Conservation (phyloP, 2,329 filamentous ascomycete genomes). For the Hypoxylon sp. region DNA sequence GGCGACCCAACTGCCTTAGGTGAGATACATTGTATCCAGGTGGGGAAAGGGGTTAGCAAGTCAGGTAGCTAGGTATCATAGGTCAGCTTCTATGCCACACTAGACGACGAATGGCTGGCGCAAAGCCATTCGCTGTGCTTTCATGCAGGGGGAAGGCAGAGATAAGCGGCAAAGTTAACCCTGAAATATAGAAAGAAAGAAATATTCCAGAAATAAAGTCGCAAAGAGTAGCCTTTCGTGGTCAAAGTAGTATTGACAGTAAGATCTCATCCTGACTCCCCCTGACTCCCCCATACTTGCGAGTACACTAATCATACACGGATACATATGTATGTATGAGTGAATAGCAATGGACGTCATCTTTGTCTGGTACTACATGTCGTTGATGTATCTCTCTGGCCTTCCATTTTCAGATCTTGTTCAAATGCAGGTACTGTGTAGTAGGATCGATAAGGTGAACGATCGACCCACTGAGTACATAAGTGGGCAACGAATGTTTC, state of each 20-base stretch:
- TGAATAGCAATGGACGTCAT: background rate
- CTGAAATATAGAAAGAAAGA: slow-evolving; percentile 10
- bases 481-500: slow-evolving; percentile 28
- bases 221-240: slow-evolving; percentile 7
- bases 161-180: slow-evolving; percentile 29
- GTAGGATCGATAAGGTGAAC: slow-evolving; percentile 18
- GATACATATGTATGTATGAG: too few species aligned
- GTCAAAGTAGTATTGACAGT: slow-evolving; percentile 6
- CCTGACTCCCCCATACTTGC: background rate
- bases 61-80: slow-evolving; percentile 34
- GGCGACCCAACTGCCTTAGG: background rate
- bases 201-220: slow-evolving; percentile 21
- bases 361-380: background rate
- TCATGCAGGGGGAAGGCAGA: slow-evolving; percentile 42
- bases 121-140: slow-evolving; percentile 37
- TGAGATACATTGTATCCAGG: slow-evolving; percentile 28
- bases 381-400: background rate
- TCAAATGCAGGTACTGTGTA: background rate
- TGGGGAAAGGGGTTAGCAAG: slow-evolving; percentile 34
- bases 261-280: background rate
- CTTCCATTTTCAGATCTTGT: slow-evolving; percentile 9
- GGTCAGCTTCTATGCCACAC: slow-evolving; percentile 28
- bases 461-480: slow-evolving; percentile 11
- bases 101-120: slow-evolving; percentile 33
- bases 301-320: background rate